Conservation (phyloP, 257 asterid species). For the Solanum medicagineum region DNA sequence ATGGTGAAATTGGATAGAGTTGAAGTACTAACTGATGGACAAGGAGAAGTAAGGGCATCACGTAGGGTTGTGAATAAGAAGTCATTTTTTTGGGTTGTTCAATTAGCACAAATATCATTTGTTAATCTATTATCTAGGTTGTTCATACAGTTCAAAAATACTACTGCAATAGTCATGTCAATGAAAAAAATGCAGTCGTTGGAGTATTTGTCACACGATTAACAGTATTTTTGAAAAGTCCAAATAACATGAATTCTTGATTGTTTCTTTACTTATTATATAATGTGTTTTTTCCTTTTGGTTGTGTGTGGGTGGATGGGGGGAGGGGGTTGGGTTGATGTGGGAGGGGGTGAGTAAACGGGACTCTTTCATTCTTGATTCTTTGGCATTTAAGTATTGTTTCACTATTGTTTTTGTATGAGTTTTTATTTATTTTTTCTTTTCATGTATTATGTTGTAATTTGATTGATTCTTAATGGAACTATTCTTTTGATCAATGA, state of each 20-base stretch:
- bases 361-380: background rate
- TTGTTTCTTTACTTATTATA: no score
- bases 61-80: background rate
- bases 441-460: background rate
- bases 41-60: slow-evolving; percentile 40
- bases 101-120: background rate
- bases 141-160: background rate
- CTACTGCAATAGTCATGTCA: background rate
- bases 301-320: no score
- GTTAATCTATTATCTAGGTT: background rate
- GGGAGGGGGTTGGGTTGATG: background rate
- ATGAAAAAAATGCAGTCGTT: background rate
- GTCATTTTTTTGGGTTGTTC: background rate
- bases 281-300: no score
- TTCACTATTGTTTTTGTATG: background rate
- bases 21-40: slow-evolving; percentile 26
- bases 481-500: background rate
- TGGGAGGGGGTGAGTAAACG: background rate
- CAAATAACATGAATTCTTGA: background rate
- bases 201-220: rapidly evolving
- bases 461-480: background rate
- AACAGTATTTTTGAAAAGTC: background rate
- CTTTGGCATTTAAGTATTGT: background rate
- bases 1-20: slow-evolving; percentile 46
- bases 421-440: background rate